A percentile compares a stretch with the other conserved stretches of the same genome.
Conservation (phyloP, 129 eudicot genomes). For the Glebionis coronaria region DNA sequence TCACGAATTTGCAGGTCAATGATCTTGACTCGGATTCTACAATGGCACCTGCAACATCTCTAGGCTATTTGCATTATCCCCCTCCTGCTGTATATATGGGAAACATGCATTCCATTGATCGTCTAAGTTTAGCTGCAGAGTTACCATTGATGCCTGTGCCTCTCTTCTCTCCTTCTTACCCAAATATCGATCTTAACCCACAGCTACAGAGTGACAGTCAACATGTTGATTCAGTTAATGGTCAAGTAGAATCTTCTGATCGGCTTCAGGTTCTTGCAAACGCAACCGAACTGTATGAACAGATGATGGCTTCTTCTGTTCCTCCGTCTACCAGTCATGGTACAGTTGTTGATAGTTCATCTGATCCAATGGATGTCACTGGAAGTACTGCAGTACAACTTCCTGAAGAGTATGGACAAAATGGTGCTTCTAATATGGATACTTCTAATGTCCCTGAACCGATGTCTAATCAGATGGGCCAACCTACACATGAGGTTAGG, state of each 20-base stretch:
- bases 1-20: slow-evolving; percentile 62
- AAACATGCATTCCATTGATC: slow-evolving; percentile 60
- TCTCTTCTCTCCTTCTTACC: slow-evolving; percentile 42
- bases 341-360: slow-evolving; percentile 36
- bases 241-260: slow-evolving; percentile 44
- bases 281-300: slow-evolving; percentile 87
- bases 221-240: slow-evolving; percentile 27
- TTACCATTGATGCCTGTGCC: slow-evolving; percentile 73
- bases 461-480: slow-evolving; percentile 9
- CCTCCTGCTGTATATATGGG: slow-evolving; percentile 91
- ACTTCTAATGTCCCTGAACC: slow-evolving; percentile 18
- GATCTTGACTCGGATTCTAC: slow-evolving; percentile 88
- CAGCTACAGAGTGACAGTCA: slow-evolving; percentile 52
- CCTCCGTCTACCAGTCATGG: slow-evolving; percentile 36
- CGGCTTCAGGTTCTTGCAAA: slow-evolving; percentile 87
- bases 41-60: slow-evolving; percentile 74
- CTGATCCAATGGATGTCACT: slow-evolving; percentile 22
- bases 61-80: slow-evolving; percentile 75
- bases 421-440: slow-evolving; percentile 24
- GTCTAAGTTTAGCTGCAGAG: slow-evolving; percentile 52
- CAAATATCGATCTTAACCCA: slow-evolving; percentile 34
- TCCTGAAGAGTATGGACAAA: neutral
- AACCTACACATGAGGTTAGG: slow-evolving; percentile 18
- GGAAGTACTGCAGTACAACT: no score
- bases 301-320: slow-evolving; percentile 65